Base-by-base conservation (phyloP, 495 filamentous ascomycete species). In the Lasiosphaeria hispida region DNA sequence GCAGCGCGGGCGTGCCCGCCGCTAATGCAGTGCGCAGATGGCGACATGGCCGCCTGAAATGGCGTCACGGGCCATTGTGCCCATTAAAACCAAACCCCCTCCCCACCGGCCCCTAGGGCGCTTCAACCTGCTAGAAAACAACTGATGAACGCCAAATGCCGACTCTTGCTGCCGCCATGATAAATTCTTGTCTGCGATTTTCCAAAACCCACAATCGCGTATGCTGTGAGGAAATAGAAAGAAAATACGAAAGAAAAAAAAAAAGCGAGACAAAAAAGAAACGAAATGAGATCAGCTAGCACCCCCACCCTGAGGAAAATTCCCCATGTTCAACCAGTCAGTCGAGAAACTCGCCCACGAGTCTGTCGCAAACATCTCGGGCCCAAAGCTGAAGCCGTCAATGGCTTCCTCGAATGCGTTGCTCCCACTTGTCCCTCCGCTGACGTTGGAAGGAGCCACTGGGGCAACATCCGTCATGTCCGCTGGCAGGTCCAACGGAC, bases 321-420 rank as follows among this genome's bases (percentile, higher is more conserved):
- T 52, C 11, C 53, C 55, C 47, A 60, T 54, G 4, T 64, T 52
- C 11, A 47, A 5, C 62, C 62, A 66, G 54, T 47, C 63, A 18
- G 54, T 50, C 17, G 63, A 49, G 23, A 30, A 30, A 2, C 55
- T 34, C 39, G 59, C 42, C 67, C 67, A 69, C 49, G 59, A 42
- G 13, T 69, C 64, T 23, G 59, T 39, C 3, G 53, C 64, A 37
- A 64, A 60, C 41, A 67, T 15, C 18, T 65, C 64, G 3, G 61
- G 53, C 15, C 64, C 68, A 48, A 71, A 67, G 19, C 62, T 67
- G 52, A 69, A 48, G 7, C 51, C 66, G 33, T 63, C 58, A 4
- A 64, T 35, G 4, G 60, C 35, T 38, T 71, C 68, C 35, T 71
- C 64, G 36, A 69, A 71, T 3, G 68, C 68, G 17, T 71, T 71